These are phyloP conservation scores for Cladophialophora yegresii DNA, from an alignment of 2,329 filamentous ascomycete species.

Conservation along the genomic window DNA sequence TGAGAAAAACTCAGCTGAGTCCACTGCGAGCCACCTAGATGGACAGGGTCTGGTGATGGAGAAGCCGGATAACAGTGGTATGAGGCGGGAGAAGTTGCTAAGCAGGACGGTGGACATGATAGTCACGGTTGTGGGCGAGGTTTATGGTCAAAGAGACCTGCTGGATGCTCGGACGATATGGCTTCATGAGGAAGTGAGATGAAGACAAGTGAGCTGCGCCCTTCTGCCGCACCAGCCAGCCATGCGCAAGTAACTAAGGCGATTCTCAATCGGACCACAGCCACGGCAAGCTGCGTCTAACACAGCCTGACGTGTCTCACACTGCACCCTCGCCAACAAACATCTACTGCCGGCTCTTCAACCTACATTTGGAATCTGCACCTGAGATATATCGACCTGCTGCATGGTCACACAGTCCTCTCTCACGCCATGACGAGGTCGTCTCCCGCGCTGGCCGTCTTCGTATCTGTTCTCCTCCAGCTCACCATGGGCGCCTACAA, in stretches of 20 bases:
- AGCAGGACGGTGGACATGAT: slow-evolving; percentile 81
- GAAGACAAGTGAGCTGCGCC: slow-evolving; percentile 6
- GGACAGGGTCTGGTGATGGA: not conserved
- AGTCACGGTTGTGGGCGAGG: slow-evolving; percentile 80
- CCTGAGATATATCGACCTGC: not conserved
- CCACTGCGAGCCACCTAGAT: slow-evolving; percentile 33
- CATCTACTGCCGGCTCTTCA: not conserved
- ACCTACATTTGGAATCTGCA: slow-evolving; percentile 8
- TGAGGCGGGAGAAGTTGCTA: slow-evolving; percentile 43
- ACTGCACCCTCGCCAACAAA: slow-evolving; percentile 3
- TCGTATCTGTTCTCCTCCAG: slow-evolving; percentile 9
- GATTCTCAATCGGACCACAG: not conserved
- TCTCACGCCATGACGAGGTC: not conserved
- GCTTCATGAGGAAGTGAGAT: slow-evolving; percentile 35
- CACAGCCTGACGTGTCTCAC: slow-evolving; percentile 14
- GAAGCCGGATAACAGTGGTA: slow-evolving; percentile 31
- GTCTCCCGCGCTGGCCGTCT: slow-evolving; percentile 2
- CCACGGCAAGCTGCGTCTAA: slow-evolving; percentile 10
- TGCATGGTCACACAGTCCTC: slow-evolving; percentile 19
- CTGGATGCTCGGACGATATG: slow-evolving; percentile 69
- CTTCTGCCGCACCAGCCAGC: slow-evolving; percentile 6
- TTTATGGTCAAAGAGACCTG: slow-evolving; percentile 85
- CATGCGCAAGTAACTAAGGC: not conserved
- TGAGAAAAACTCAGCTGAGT: slow-evolving; percentile 34
- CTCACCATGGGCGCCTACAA: slow-evolving; percentile 25